Percentiles rank a stretch among this genome's conserved stretches.
phyloP scores from a whole-genome alignment of 2,329 filamentous ascomycete species.

The Shiraia bambusicola region DNA sequence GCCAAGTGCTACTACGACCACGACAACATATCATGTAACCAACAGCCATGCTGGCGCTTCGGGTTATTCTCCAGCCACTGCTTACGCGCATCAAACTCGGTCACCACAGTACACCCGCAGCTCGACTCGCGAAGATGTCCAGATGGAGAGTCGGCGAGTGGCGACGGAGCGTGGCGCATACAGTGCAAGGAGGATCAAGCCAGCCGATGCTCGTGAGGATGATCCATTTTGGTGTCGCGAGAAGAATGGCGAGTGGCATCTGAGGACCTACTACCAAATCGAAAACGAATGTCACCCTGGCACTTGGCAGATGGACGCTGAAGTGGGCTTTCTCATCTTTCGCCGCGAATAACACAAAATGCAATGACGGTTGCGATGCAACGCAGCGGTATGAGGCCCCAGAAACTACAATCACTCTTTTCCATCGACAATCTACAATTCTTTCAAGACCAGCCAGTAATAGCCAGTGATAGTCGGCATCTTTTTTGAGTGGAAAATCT shows the following conservation, averaged over 20 bases:
- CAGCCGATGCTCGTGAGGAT: conserved; percentile 35
- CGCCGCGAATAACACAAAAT: conserved; percentile 23
- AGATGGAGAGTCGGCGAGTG: conserved; percentile 32
- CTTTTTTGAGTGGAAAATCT: no score
- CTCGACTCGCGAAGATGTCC: conserved; percentile 27
- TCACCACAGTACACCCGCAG: conserved; percentile 9
- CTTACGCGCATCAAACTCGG: background rate
- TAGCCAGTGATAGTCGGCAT: no score
- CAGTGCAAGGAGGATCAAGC: conserved; percentile 32
- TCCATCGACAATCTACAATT: background rate
- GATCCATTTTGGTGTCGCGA: conserved; percentile 44
- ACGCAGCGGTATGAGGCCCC: background rate
- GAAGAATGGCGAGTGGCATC: conserved; percentile 39
- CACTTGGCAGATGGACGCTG: conserved; percentile 39
- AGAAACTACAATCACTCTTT: background rate
- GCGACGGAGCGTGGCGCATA: conserved; percentile 39
- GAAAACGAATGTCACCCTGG: conserved; percentile 43
- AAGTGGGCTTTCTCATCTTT: conserved; percentile 37
- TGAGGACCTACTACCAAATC: conserved; percentile 41
- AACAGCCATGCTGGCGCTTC: conserved; percentile 17
- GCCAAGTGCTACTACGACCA: conserved; percentile 16
- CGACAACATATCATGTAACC: conserved; percentile 29
- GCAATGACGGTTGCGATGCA: no score
- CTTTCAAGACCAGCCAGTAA: no score
- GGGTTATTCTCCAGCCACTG: background rate